Conservation (phyloP, 805 yeast species). For the Ogataea allantospora region DNA sequence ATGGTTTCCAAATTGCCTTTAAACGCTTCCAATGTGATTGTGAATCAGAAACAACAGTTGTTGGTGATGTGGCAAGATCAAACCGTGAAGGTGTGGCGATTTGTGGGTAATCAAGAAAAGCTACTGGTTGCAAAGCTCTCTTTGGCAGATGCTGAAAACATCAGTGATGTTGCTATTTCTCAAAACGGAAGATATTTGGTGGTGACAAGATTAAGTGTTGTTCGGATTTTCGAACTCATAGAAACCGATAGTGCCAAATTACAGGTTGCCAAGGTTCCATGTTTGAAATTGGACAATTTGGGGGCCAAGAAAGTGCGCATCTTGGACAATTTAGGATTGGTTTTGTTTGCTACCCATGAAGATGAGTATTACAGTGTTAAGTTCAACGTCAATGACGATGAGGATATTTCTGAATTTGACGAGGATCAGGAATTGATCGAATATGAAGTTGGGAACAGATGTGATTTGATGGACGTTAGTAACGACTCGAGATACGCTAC, state of each 20-base stretch:
- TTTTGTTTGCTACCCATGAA: conserved; percentile 54
- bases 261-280: conserved; percentile 54
- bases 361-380: conserved; percentile 46
- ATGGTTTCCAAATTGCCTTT: conserved; percentile 69
- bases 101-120: conserved; percentile 41
- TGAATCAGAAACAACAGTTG: conserved; percentile 47
- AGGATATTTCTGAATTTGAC: conserved; percentile 38
- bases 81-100: conserved; percentile 74
- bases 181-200: conserved; percentile 63
- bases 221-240: conserved; percentile 66
- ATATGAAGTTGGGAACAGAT: conserved; percentile 38
- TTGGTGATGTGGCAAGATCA: conserved; percentile 82
- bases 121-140: conserved; percentile 64
- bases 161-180: conserved; percentile 65
- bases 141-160: conserved; percentile 75
- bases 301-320: conserved; percentile 61
- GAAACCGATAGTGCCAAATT: conserved; percentile 36
- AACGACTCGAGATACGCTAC: conserved; percentile 47
- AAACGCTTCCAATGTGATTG: conserved; percentile 29
- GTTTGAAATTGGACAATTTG: conserved; percentile 35
- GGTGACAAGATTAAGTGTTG: conserved; percentile 66
- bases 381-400: conserved; percentile 40
- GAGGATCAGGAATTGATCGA: conserved; percentile 36
- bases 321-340: conserved; percentile 39
- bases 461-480: conserved; percentile 52